Evolutionary conservation across 441 rosid genomes (phyloP).

Genomic region (Gossypium lobatum): DNA sequence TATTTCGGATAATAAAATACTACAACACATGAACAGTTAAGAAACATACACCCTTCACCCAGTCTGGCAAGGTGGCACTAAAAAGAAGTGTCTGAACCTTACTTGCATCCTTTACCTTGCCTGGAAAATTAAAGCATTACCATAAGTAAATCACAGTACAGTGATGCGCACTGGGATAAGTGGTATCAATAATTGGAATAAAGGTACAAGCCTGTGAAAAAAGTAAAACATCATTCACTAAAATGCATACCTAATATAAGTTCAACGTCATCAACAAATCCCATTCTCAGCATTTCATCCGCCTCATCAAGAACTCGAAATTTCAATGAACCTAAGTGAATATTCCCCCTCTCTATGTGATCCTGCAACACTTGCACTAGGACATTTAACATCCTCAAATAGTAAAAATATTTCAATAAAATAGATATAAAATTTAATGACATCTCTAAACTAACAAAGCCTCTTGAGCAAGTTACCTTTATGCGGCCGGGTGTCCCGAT

Average conservation of each 20-base stretch:
- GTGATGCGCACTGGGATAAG: not conserved
- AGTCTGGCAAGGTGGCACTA: conserved; percentile 88
- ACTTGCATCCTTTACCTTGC: conserved; percentile 71
- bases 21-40: not conserved
- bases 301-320: conserved; percentile 97
- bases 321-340: conserved; percentile 56
- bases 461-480: conserved; percentile 41
- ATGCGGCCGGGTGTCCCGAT: conserved; percentile 94
- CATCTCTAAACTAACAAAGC: not conserved
- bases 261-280: conserved; percentile 95
- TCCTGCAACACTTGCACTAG: conserved; percentile 39
- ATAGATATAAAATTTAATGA: not conserved
- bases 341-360: conserved; percentile 68
- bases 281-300: conserved; percentile 96
- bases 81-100: conserved; percentile 97
- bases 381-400: not conserved
- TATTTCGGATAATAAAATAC: not conserved
- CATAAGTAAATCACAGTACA: not conserved
- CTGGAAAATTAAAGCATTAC: conserved; percentile 32
- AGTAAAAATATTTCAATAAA: not conserved
- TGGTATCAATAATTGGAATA: not conserved
- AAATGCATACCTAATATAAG: conserved; percentile 63
- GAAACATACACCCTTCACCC: conserved; percentile 78
- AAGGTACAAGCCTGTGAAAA: not conserved
- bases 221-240: not conserved